A percentile compares a stretch with the other conserved stretches of the same genome.
These are phyloP conservation scores for Colletotrichum cereale DNA, from an alignment of 2,329 filamentous ascomycete species.

Conservation along the genomic window DNA sequence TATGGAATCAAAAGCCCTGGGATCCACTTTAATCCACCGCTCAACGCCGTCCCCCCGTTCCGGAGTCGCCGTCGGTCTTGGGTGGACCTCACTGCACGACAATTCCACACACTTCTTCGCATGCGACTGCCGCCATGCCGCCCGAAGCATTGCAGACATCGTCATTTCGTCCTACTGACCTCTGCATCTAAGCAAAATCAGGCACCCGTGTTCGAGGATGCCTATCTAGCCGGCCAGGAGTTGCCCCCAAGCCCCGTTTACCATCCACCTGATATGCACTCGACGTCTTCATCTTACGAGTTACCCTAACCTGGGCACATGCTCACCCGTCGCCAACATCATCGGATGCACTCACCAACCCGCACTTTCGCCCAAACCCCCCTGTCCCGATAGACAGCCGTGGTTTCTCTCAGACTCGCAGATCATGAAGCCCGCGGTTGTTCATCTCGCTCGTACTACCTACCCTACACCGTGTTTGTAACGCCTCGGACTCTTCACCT, in stretches of 20 bases:
- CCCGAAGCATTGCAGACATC: constrained; percentile 5
- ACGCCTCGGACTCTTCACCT: constrained; percentile 8
- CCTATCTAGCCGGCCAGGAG: constrained; percentile 24
- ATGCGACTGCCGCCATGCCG: constrained; percentile 34
- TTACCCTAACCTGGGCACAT: neutral
- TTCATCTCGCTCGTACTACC: neutral
- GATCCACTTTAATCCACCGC: constrained; percentile 33
- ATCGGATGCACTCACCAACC: constrained; percentile 2
- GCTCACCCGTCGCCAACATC: constrained; percentile 15
- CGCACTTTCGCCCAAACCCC: constrained; percentile 3
- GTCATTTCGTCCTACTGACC: constrained; percentile 20
- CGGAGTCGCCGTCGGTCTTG: constrained; percentile 40
- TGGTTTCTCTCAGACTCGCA: neutral
- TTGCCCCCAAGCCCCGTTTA: constrained; percentile 12
- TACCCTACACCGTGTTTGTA: constrained; percentile 27
- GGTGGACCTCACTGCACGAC: constrained; percentile 26
- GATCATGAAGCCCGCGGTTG: constrained; percentile 4
- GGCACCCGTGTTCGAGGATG: constrained; percentile 22
- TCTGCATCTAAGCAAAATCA: constrained; percentile 2
- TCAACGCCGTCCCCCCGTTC: constrained; percentile 38
- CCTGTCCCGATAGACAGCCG: constrained; percentile 16
- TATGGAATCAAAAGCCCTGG: constrained; percentile 28
- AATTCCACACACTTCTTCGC: constrained; percentile 31
- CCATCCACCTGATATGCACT: constrained; percentile 16
- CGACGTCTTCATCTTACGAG: constrained; percentile 28